Base-by-base conservation (phyloP, 1,284 basidiomycete genomes). In the Exsudoporus floridanus region DNA sequence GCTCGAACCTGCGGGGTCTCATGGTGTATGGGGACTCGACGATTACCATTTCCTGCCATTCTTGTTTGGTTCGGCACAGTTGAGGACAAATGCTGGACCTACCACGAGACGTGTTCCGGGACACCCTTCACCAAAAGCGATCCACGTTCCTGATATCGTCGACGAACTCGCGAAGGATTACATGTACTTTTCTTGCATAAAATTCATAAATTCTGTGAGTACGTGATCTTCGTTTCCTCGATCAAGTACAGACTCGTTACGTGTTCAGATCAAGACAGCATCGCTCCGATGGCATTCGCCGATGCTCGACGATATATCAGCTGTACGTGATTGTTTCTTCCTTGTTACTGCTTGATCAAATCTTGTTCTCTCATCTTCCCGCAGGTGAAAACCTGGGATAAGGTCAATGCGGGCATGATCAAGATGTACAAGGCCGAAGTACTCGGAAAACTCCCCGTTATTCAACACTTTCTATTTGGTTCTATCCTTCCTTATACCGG, bases 341-440 rank as follows among this genome's bases (percentile, higher is more conserved):
- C 13, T 18, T 12, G 7, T 8, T 28, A 18, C 19, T 19, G 12
- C 50, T 5, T 21, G n/a, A 9, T 33, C 23, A 8, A 27, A 38
- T 28, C 3, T 6, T 6, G 4, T 13, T 31, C 27, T 5, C 14
- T 7, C 18, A 5, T 30, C 13, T 16, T 33, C 1, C 36, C 16
- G 33, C 52, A 89, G 86, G 87, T 97, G 50, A 97, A 95, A 73
- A 91, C 92, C 2, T 98, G 95, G 95, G 86, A 90, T 65, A 98
- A 98, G 70, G 94, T 98, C 58, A 98, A 99, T 70, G 74, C 80
- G n/a, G 97, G 96, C 10, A 98, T 99, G 94, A 80, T 92, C 70
- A 99, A 98, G 73, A 99, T 99, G 96, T 98, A 95, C 73, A 81
- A 80, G 36, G 95, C 93, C 33, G 95, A 99, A 70, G 97, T 99